Base-by-base conservation (phyloP, 768 basidiomycete species). In the Russula brevipes region DNA sequence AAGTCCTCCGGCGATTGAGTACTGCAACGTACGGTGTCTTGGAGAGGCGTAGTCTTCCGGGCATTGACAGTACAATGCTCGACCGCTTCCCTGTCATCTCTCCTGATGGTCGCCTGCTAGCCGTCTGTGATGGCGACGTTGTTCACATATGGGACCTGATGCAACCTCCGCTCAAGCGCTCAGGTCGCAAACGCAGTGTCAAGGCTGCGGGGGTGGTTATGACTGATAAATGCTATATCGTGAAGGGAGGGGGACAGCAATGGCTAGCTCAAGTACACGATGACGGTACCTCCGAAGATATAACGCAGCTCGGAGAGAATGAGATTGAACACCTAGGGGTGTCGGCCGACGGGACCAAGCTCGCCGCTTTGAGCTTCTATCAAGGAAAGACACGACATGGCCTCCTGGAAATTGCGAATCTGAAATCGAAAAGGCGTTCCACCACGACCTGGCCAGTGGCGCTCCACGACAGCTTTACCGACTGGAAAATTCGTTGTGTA, bases 81-180 rank as follows among this genome's bases (percentile, higher is more conserved):
- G 63, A 55, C 41, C 58, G 63, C 54, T 55, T 64, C 41, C 58
- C 63, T 5, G 53, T 45, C 39, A 60, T 59, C 9, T 64, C 63
- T n/a, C 46, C 58, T 4, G 58, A 64, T 12, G 46, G 58, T 0
- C 63, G 35, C 53, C 46, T 64, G 33, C 53, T 64, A 11, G 63
- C 63, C 19, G 31, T 55, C 33, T 64, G 58, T 24, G 53, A 59
- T 45, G 63, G 30, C 5, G 53, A 59, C 4, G 58, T 64, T 24
- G 47, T 64, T 39, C 53, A 55, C 24, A 35, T 64, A 17, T 31
- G 54, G n/a, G 63, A 64, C 39, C 41, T 64, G 39, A 49, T 42
- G 14, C 63, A 64, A 16, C 39, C 58, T 14, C 57, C 53, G 19
- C 46, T 33, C 10, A 30, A 41, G 17, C 53, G 16, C 14, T 53